phyloP scores from a whole-genome alignment of 768 basidiomycete species.

The Austroboletus festivus region DNA sequence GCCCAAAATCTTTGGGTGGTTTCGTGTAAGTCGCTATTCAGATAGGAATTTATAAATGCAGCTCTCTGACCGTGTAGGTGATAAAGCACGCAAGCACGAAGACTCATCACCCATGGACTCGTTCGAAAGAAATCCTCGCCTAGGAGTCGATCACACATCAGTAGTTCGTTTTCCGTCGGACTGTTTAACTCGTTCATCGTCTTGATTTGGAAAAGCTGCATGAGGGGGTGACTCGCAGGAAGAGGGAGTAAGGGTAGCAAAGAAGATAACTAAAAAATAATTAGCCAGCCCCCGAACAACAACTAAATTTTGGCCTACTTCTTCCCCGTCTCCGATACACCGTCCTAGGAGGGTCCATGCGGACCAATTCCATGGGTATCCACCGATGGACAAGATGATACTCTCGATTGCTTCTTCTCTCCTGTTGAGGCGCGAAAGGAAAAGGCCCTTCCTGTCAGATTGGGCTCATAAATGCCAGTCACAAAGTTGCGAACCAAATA shows the following conservation, averaged over 20 bases:
- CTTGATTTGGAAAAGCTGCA: slow-evolving; percentile 81
- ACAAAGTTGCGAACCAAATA: not conserved
- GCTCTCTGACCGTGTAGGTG: slow-evolving; percentile 75
- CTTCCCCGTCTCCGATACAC: slow-evolving; percentile 79
- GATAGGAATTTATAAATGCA: not conserved
- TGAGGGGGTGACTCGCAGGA: slow-evolving; percentile 50
- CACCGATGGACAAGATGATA: slow-evolving; percentile 68
- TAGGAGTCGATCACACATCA: slow-evolving; percentile 76
- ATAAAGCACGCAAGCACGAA: slow-evolving; percentile 83
- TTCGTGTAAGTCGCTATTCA: slow-evolving; percentile 5
- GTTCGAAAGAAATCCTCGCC: slow-evolving; percentile 69
- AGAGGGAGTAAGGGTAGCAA: slow-evolving; percentile 46
- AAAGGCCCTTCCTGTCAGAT: slow-evolving; percentile 67
- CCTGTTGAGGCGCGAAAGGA: slow-evolving; percentile 74
- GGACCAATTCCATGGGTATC: slow-evolving; percentile 93
- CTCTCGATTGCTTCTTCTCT: slow-evolving; percentile 86
- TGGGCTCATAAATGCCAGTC: not conserved
- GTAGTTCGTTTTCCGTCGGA: slow-evolving; percentile 82
- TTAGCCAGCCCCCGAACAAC: slow-evolving; percentile 8
- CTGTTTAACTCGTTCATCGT: slow-evolving; percentile 87
- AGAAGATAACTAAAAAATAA: slow-evolving; percentile 39
- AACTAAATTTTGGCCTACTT: slow-evolving; percentile 46
- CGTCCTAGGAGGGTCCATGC: slow-evolving; percentile 82
- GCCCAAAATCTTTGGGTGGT: slow-evolving; percentile 67
- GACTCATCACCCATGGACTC: slow-evolving; percentile 82